Conservation (phyloP, 345 rosid genomes). For the Mallotus nudiflorus region DNA sequence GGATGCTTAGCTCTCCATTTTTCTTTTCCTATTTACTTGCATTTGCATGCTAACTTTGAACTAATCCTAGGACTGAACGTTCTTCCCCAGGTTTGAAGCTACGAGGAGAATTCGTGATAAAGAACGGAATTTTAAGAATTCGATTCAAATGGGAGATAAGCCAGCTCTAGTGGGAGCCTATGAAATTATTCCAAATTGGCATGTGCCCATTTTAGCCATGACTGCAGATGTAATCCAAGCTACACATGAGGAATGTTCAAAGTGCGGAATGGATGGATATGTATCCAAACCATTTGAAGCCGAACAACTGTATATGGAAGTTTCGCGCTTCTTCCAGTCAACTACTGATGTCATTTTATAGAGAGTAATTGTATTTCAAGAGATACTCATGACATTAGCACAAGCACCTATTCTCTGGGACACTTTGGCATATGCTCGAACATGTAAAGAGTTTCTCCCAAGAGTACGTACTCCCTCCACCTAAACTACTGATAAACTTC, state of each 20-base stretch:
- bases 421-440: constrained; percentile 12
- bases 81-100: constrained; percentile 67
- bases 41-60: too few species aligned
- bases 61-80: neutral
- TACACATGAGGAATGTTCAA: constrained; percentile 64
- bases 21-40: neutral
- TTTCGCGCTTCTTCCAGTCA: constrained; percentile 59
- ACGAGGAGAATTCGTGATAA: constrained; percentile 64
- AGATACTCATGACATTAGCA: constrained; percentile 13
- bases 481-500: neutral
- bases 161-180: constrained; percentile 34
- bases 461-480: constrained; percentile 35
- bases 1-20: neutral
- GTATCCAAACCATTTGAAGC: constrained; percentile 97
- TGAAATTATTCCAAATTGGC: constrained; percentile 45
- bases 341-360: constrained; percentile 18
- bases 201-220: constrained; percentile 83
- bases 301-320: constrained; percentile 72
- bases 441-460: constrained; percentile 18
- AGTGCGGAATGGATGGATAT: constrained; percentile 82
- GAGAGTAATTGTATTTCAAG: constrained; percentile 15
- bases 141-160: constrained; percentile 37
- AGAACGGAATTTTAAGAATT: constrained; percentile 45
- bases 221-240: constrained; percentile 97
- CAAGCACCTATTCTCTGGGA: constrained; percentile 26